Conservation (phyloP, 257 asterid genomes). For the Nicotiana noctiflora region DNA sequence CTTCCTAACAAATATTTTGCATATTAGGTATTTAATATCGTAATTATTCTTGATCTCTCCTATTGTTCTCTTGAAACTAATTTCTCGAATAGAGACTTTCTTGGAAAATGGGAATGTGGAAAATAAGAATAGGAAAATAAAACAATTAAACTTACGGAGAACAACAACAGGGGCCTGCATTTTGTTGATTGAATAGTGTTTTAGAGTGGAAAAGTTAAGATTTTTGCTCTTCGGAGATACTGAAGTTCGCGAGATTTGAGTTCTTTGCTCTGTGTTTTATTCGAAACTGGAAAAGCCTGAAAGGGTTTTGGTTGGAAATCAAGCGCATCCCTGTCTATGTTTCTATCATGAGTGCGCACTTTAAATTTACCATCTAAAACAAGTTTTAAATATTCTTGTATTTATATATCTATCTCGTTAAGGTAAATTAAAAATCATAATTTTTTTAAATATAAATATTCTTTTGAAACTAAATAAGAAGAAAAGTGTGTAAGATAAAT, state of each 20-base stretch:
- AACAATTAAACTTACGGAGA: constrained; percentile 55
- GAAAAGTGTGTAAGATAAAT: no score
- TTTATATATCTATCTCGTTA: no score
- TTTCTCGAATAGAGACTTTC: background rate
- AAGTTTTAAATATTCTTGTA: no score
- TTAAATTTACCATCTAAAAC: no score
- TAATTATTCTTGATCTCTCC: background rate
- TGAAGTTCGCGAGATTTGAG: background rate
- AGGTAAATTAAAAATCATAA: no score
- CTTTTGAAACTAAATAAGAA: no score
- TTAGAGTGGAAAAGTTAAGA: background rate
- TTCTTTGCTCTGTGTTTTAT: background rate
- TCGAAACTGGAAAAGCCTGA: constrained; percentile 10
- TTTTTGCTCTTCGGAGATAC: background rate
- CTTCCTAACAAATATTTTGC: background rate
- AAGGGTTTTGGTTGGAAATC: constrained; percentile 5
- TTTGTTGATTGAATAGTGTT: constrained; percentile 12
- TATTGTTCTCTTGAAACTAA: background rate
- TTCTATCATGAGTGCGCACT: background rate
- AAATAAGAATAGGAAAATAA: background rate
- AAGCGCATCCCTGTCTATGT: background rate
- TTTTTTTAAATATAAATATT: no score
- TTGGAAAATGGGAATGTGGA: background rate
- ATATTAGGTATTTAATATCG: background rate
- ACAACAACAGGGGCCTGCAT: constrained; percentile 78